These are phyloP conservation scores for Pseudogymnoascus sp. DNA, from an alignment of 2,329 filamentous ascomycete genomes.

Conservation along the genomic window DNA sequence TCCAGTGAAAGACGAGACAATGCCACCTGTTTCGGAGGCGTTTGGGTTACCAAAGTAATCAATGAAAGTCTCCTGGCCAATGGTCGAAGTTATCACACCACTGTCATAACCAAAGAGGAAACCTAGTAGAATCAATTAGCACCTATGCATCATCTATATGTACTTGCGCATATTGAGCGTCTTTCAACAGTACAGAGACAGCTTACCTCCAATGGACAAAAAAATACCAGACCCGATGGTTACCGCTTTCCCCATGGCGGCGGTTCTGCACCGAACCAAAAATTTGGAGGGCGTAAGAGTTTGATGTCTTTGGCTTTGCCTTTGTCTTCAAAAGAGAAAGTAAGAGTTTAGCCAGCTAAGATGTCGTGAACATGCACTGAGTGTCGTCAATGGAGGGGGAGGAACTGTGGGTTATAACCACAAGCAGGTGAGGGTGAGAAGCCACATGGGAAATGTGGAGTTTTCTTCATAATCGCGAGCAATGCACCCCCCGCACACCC, in stretches of 20 bases:
- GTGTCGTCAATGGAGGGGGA: neutral
- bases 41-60: constrained; percentile 11
- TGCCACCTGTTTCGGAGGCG: constrained; percentile 26
- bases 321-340: neutral
- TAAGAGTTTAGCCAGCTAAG: too few relatives aligned
- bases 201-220: constrained; percentile 14
- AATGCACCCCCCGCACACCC: neutral
- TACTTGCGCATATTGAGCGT: neutral
- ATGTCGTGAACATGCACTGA: neutral
- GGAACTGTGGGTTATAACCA: neutral
- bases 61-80: constrained; percentile 24
- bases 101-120: constrained; percentile 29
- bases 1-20: constrained; percentile 34
- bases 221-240: constrained; percentile 11
- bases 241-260: constrained; percentile 7
- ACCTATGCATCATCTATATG: constrained; percentile 9
- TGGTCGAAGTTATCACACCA: constrained; percentile 27
- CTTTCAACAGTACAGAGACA: neutral
- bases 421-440: neutral
- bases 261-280: neutral
- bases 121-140: constrained; percentile 13
- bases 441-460: neutral
- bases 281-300: neutral
- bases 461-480: neutral
- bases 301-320: neutral